Percentiles rank a stretch among this genome's conserved stretches.
phyloP scores from a whole-genome alignment of 495 filamentous ascomycete genomes.

The Xylaria scruposa region DNA sequence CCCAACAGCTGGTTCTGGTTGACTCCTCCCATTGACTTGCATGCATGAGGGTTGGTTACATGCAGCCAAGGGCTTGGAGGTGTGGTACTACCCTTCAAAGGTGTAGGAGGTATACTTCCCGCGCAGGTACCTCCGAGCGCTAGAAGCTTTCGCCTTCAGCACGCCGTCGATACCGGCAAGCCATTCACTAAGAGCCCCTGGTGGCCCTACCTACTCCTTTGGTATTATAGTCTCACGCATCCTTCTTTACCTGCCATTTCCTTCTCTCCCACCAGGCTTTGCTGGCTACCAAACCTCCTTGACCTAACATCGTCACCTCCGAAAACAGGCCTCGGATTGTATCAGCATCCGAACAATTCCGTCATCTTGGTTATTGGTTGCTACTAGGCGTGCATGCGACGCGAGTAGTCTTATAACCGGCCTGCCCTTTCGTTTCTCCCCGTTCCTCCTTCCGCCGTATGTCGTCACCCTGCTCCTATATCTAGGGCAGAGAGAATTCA shows the following conservation, averaged over 20 bases:
- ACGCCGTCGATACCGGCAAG: neutral
- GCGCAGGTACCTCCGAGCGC: slow-evolving; percentile 10
- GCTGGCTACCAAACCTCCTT: slow-evolving; percentile 20
- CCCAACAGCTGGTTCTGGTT: slow-evolving; percentile 25
- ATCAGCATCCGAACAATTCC: slow-evolving; percentile 19
- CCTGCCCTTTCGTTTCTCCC: slow-evolving; percentile 7
- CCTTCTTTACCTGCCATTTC: neutral
- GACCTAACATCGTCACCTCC: slow-evolving; percentile 20
- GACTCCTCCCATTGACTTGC: slow-evolving; percentile 15
- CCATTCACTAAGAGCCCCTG: neutral
- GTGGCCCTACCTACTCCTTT: neutral
- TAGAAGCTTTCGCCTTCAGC: slow-evolving; percentile 5
- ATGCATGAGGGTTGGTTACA: slow-evolving; percentile 27
- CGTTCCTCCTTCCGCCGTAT: neutral
- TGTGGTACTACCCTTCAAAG: neutral
- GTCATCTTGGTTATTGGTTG: slow-evolving; percentile 11
- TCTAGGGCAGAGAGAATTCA: neutral
- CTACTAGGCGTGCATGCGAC: slow-evolving; percentile 4
- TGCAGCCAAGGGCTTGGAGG: slow-evolving; percentile 24
- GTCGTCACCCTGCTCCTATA: slow-evolving; percentile 11
- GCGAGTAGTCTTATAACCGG: neutral
- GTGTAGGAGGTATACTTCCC: slow-evolving; percentile 11
- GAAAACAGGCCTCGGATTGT: slow-evolving; percentile 20
- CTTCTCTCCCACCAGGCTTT: slow-evolving; percentile 22
- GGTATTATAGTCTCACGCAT: slow-evolving; percentile 19